These are phyloP conservation scores for Achlya hypogyna DNA, from an alignment of 352 stramenopile species.

Conservation along the genomic window DNA sequence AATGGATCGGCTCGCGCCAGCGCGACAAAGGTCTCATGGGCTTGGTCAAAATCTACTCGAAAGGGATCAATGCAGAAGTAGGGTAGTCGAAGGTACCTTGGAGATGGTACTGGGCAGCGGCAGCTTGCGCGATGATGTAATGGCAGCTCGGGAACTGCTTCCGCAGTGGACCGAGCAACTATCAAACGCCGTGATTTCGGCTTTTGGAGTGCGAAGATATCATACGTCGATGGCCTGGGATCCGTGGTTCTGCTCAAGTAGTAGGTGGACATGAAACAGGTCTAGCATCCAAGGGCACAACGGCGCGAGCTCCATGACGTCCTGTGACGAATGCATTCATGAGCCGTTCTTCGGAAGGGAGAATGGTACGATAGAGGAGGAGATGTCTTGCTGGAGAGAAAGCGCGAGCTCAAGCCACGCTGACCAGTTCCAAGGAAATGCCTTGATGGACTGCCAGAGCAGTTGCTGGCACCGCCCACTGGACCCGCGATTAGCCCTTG, in stretches of 20 bases:
- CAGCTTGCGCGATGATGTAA: slow-evolving; percentile 68
- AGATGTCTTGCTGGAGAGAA: slow-evolving; percentile 45
- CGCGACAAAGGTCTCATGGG: slow-evolving; percentile 63
- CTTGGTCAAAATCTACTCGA: slow-evolving; percentile 56
- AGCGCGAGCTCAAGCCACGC: slow-evolving; percentile 93
- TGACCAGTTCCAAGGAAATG: slow-evolving; percentile 92
- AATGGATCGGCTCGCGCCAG: slow-evolving; percentile 55
- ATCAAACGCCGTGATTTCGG: slow-evolving; percentile 11
- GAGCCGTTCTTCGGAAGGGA: neutral
- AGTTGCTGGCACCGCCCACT: slow-evolving; percentile 21
- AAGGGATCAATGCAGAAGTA: neutral
- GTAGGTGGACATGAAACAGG: slow-evolving; percentile 71
- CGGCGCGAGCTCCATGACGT: slow-evolving; percentile 10
- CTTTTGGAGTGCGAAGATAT: neutral
- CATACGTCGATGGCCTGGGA: slow-evolving; percentile 31
- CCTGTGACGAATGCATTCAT: neutral
- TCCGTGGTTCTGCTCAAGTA: slow-evolving; percentile 73
- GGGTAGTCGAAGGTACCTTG: slow-evolving; percentile 18
- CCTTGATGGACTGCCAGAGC: slow-evolving; percentile 55
- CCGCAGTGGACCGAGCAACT: slow-evolving; percentile 41
- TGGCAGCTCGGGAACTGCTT: slow-evolving; percentile 53
- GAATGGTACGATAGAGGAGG: slow-evolving; percentile 20
- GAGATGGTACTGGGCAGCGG: slow-evolving; percentile 71
- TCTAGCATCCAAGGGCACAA: slow-evolving; percentile 72
- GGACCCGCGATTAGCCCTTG: no score